Evolutionary conservation across 2,329 filamentous ascomycete species (phyloP), one percentile per base, ranked within the genome.

Genomic region (Ascochyta viciae-villosae): DNA sequence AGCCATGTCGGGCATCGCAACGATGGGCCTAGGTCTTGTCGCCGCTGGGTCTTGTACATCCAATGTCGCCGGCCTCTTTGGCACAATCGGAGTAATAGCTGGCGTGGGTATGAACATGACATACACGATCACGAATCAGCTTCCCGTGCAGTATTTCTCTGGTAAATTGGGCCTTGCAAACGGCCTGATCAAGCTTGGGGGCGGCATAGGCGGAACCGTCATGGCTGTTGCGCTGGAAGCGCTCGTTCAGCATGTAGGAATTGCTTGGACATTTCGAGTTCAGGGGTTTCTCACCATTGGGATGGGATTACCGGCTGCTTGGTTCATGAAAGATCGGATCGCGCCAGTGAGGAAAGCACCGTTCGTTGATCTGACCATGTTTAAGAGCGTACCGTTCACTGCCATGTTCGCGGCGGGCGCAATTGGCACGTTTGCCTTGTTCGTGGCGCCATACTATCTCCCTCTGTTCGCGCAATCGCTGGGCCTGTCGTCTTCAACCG

Each of bases 1-100:
- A 2, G 80, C 75, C 0, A 46, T 86, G 8, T 35, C 81, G 3
- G 85, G 85, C 0, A 74, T 87, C 0, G 64, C 73, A 0, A 69
- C 85, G 19, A 76, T 87, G 45, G 82, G 83, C 0, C 26, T 79
- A 2, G 82, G 81, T 1, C 76, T 81, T 57, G 75, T 85, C 6
- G 58, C 80, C 22, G 80, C 78, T 49, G 75, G 81, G 6, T 84
- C 81, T 59, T 72, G 77, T 4, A 76, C 77, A 3, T 43, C 44
- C 3, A 60, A 54, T 3, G 33, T 62, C 8, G 39, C 54, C 1
- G 60, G 57, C 15, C 61, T 85, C 10, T 85, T 85, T 54, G 69
- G 78, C 3, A 81, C 78, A 0, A 70, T 74, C 10, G 82, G 83
- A 0, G 63, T 80, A 15, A 58, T 82, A 4, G 74, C 76, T 55